A percentile compares a stretch with the other conserved stretches of the same genome.
phyloP scores from a whole-genome alignment of 75 land plant genomes.

The Cunninghamia lanceolata region DNA sequence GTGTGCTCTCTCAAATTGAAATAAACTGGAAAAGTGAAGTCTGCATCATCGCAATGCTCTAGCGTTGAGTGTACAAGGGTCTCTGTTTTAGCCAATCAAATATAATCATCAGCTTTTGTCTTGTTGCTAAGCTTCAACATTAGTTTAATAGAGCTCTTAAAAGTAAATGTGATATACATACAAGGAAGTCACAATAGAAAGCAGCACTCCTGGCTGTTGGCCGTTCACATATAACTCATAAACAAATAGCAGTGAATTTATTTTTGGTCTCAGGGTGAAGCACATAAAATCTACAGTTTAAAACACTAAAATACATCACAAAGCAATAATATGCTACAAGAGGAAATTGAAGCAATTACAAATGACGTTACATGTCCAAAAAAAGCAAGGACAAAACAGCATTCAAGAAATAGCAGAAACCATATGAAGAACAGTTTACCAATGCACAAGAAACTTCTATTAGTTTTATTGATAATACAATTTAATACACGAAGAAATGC shows the following conservation, averaged over 20 bases:
- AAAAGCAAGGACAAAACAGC: not conserved
- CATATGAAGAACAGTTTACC: not conserved
- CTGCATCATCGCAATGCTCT: conserved; percentile 71
- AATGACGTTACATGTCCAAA: not conserved
- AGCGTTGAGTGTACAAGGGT: conserved; percentile 84
- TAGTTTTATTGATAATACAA: no score
- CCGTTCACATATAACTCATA: not conserved
- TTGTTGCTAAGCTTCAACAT: not conserved
- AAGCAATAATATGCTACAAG: not conserved
- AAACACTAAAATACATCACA: not conserved
- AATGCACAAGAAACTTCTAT: no score
- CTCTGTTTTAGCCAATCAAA: conserved; percentile 45
- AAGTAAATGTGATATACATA: not conserved
- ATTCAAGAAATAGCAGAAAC: not conserved
- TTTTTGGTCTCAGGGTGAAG: not conserved
- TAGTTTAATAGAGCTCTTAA: not conserved
- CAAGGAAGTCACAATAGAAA: not conserved
- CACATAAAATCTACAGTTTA: not conserved
- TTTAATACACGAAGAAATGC: no score
- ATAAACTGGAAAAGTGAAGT: conserved; percentile 72
- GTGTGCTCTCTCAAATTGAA: conserved; percentile 72
- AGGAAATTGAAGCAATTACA: not conserved
- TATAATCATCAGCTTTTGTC: not conserved
- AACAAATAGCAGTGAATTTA: not conserved
- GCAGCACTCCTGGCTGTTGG: not conserved